Percentiles rank a stretch among this genome's conserved stretches.
Conservation (phyloP, 495 filamentous ascomycete species). For the Penicillium pancosmium region DNA sequence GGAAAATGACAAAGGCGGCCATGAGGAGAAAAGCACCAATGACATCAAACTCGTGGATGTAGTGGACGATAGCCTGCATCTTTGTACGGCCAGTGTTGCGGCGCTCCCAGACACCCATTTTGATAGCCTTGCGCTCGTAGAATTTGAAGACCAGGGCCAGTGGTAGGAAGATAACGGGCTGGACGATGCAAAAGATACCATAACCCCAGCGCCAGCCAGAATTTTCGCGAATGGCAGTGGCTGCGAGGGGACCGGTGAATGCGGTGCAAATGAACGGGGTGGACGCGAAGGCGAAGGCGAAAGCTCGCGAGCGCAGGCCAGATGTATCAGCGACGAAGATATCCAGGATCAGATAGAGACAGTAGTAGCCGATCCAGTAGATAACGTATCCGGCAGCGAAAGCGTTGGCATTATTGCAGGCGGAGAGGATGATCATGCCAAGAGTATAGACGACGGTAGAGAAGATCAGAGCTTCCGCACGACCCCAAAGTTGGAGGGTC, state of each 20-base stretch:
- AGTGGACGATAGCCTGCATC: slow-evolving; percentile 52
- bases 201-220: slow-evolving; percentile 66
- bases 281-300: slow-evolving; percentile 61
- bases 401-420: slow-evolving; percentile 45
- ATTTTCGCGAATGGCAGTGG: slow-evolving; percentile 47
- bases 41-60: slow-evolving; percentile 64
- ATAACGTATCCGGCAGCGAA: slow-evolving; percentile 56
- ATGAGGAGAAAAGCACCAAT: slow-evolving; percentile 62
- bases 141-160: slow-evolving; percentile 52
- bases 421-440: slow-evolving; percentile 51
- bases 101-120: slow-evolving; percentile 36
- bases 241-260: slow-evolving; percentile 38
- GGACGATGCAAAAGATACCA: slow-evolving; percentile 62
- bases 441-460: slow-evolving; percentile 39
- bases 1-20: slow-evolving; percentile 62
- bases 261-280: slow-evolving; percentile 60
- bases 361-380: slow-evolving; percentile 61
- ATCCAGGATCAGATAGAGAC: slow-evolving; percentile 55
- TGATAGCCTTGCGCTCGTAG: slow-evolving; percentile 61
- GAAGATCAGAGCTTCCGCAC: slow-evolving; percentile 54
- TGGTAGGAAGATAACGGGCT: slow-evolving; percentile 54
- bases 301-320: slow-evolving; percentile 59
- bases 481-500: slow-evolving; percentile 68
- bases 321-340: slow-evolving; percentile 70
- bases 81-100: slow-evolving; percentile 46